Evolutionary conservation across 768 basidiomycete genomes (phyloP), one percentile per base, ranked within the genome.

Genomic region (Hygrocybe coccinea): DNA sequence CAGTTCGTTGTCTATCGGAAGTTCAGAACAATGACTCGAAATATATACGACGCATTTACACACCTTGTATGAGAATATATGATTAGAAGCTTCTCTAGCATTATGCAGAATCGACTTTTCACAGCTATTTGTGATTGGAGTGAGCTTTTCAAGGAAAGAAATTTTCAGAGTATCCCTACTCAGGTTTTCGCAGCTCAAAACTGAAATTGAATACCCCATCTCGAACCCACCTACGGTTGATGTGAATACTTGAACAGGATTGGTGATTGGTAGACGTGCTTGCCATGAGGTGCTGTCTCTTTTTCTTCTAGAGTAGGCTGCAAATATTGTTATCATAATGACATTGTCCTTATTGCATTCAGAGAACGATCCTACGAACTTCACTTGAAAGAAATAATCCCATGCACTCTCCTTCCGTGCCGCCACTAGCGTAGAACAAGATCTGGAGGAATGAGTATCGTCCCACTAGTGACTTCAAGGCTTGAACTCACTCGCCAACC

Each of bases 121-220:
- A 50, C 73, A 48, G 52, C 71, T 80, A 34, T 24, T 4, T 29
- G 17, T 15, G 48, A 12, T 22, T 36, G 34, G n/a, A n/a, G 17
- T 29, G 14, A 34, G 25, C 6, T 6, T 48, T 6, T 43, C 19
- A 51, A 37, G 8, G 11, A 36, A 3, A 9, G 34, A 67, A n/a
- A 71, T 21, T 52, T 71, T 76, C 34, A 33, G 50, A 45, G 43
- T 37, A 37, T 50, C 14, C 21, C 22, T 48, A 60, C 45, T 19
- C 14, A 12, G 45, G 19, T 89, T 82, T 87, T 64, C 82, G 80
- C 60, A 93, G 74, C 64, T 92, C 91, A 61, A 94, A 92, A 57
- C 79, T 83, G 67, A 93, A 94, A 64, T 85, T 90, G 72, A 82
- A 93, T n/a, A 86, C 71, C 1, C 91, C 91, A 55, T 91, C 87